Conservation (phyloP, 2,329 filamentous ascomycete species). For the Ceratocystiopsis brevicomis region DNA sequence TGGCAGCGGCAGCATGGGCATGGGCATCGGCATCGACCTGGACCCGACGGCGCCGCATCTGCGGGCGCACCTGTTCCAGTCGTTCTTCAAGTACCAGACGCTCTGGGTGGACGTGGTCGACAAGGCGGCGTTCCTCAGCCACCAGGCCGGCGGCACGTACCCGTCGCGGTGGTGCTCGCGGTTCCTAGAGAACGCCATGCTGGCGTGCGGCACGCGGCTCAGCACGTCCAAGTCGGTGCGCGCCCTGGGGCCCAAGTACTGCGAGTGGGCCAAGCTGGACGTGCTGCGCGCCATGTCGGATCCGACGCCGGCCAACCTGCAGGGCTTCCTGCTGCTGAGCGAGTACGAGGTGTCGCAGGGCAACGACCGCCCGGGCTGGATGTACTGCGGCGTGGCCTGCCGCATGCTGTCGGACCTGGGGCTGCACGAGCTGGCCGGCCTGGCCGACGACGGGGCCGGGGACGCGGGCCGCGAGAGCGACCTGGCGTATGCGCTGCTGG, state of each 20-base stretch:
- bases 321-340: conserved; percentile 3
- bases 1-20: conserved; percentile 1
- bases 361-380: conserved; percentile 3
- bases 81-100: conserved; percentile 4
- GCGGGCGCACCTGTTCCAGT: conserved; percentile 2
- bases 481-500: conserved; percentile 1
- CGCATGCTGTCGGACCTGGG: conserved; percentile 4
- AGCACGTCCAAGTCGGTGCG: conserved; percentile 3
- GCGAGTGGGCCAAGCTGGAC: conserved; percentile 1
- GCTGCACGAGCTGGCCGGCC: conserved; percentile 1
- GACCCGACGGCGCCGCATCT: conserved; percentile 2
- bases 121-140: conserved; percentile 1
- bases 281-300: conserved; percentile 1
- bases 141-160: not conserved
- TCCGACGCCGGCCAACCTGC: conserved; percentile 2
- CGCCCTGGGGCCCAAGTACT: conserved; percentile 1
- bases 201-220: conserved; percentile 3
- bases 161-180: conserved; percentile 1
- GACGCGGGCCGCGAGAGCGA: not conserved
- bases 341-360: conserved; percentile 5
- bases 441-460: not conserved
- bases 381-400: conserved; percentile 3
- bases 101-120: conserved; percentile 4
- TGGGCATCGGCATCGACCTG: conserved; percentile 1
- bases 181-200: conserved; percentile 3